Base-by-base conservation (phyloP, 2,329 filamentous ascomycete genomes). In the Rosellinia necatrix region DNA sequence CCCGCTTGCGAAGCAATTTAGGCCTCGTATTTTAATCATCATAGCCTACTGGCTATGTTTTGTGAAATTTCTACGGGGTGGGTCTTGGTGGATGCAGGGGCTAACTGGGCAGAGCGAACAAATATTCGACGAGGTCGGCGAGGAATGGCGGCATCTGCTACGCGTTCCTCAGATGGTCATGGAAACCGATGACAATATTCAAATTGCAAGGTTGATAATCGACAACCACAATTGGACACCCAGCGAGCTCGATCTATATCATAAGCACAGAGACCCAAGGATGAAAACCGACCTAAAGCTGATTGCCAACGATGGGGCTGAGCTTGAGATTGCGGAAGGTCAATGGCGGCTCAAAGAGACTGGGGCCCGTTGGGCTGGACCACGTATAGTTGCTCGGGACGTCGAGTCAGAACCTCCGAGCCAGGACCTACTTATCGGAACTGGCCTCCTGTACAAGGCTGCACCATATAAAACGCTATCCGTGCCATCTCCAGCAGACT, bases 31-130 rank as follows among this genome's bases (percentile, higher is more conserved):
- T 2, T 70, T 84, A 0, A 59, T 84, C 47, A 80, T 84, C 32
- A 48, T 85, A 9, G 80, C 79, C 1, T 72, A 84, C 60, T 82
- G 82, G 56, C 71, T 81, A 5, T 72, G 74, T 41, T 84, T 84
- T 51, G 65, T 76, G 47, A 83, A 81, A 64, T 49, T 81, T 2
- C 3, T 55, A 9, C 68, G 71, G 9, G 49, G 59, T 3, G 58
- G 59, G 1, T 61, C 78, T 3, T 85, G 82, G 82, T 85, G 81
- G 81, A 68, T 81, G 50, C 53, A 62, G 2, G 76, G 74, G 19
- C 74, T 85, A 17, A 73, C 74, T 2, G 69, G 79, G 34, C 74
- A 81, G 56, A 73, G 83, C 8, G 63, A 61, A 4, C 75, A 79
- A 53, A 77, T 84, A 24, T 69, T 65, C 55, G 58, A 71, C 5